Base-by-base conservation (phyloP, 805 yeast genomes). In the Saccharomycopsis oosterbeekiorum region DNA sequence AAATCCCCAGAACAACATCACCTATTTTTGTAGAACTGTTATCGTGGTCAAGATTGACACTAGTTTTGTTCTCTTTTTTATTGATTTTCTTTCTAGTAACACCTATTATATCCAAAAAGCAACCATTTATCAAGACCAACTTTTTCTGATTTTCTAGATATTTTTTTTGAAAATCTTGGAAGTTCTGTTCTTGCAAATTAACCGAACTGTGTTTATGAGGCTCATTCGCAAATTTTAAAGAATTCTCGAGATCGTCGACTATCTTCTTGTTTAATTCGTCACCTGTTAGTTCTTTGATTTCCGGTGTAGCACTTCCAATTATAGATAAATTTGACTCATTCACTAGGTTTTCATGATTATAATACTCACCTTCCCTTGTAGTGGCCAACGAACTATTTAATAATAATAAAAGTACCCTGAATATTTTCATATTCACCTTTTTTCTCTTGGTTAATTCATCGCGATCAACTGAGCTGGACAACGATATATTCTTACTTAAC, bases 321-420 rank as follows among this genome's bases (percentile, higher is more conserved):
- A 36, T 41, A 17, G 14, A 8, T 24, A n/a, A 15, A 26, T 40
- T 24, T 12, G 5, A 19, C 14, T 9, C 12, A 3, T 34, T 39
- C 5, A n/a, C 17, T 10, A 6, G 8, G 11, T 36, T 36, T n/a
- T 17, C 43, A 41, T 41, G 58, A 29, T 12, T 54, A 37, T 62
- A 76, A 65, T 86, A 87, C 11, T 68, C 72, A 15, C 77, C 67
- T 66, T 88, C 93, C 60, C 82, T 76, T 0, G 74, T 70, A 1
- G 92, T 82, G 4, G 84, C 83, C 15, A 92, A 69, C 41, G 91
- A 87, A 0, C 96, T 85, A 67, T 88, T 89, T 73, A 83, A 88
- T 65, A 89, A 76, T 68, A 90, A 75, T 34, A 88, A 72, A 19
- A 91, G 71, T 57, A 88, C 75, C 50, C 85, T 80, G 55, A 83